Evolutionary conservation across 2,329 filamentous ascomycete genomes (phyloP).

Genomic region (Fusarium kyushuense): DNA sequence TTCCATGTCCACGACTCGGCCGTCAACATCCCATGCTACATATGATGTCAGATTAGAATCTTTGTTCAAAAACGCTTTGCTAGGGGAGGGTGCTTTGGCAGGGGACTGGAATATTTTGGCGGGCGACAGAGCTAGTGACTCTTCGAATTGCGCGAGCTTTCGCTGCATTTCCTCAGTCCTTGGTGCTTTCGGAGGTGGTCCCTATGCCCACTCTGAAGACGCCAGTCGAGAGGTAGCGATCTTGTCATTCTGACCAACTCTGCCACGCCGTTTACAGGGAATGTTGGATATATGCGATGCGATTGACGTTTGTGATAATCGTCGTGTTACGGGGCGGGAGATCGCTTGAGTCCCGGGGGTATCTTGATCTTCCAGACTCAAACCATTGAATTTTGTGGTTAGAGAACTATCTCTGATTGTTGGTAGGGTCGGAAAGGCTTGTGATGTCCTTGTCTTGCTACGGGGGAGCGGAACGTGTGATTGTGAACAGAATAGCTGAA

Average conservation of each 20-base stretch:
- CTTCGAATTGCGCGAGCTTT: slow-evolving; percentile 52
- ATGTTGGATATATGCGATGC: slow-evolving; percentile 45
- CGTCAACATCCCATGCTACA: slow-evolving; percentile 83
- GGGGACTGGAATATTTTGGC: slow-evolving; percentile 55
- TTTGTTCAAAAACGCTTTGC: slow-evolving; percentile 73
- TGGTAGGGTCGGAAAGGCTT: slow-evolving; percentile 46
- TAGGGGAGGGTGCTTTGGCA: slow-evolving; percentile 58
- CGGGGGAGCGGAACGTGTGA: slow-evolving; percentile 34
- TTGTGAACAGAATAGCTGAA: slow-evolving; percentile 24
- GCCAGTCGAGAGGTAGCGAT: slow-evolving; percentile 22
- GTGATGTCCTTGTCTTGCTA: slow-evolving; percentile 47
- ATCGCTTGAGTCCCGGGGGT: slow-evolving; percentile 61
- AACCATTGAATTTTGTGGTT: slow-evolving; percentile 52
- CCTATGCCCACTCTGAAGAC: slow-evolving; percentile 49
- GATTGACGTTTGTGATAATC: slow-evolving; percentile 43
- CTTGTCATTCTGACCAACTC: slow-evolving; percentile 37
- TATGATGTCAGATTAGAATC: slow-evolving; percentile 75
- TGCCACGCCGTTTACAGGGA: slow-evolving; percentile 47
- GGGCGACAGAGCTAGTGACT: slow-evolving; percentile 48
- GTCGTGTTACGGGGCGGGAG: slow-evolving; percentile 46
- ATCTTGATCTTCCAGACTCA: slow-evolving; percentile 56
- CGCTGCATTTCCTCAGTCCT: slow-evolving; percentile 48
- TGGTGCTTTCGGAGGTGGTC: slow-evolving; percentile 52
- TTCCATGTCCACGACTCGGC: slow-evolving; percentile 81
- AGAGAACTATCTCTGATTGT: slow-evolving; percentile 61